Percentiles rank a stretch among this genome's conserved stretches.
Evolutionary conservation across 305 asterid genomes (phyloP).

Genomic region (Fraxinus latifolia): DNA sequence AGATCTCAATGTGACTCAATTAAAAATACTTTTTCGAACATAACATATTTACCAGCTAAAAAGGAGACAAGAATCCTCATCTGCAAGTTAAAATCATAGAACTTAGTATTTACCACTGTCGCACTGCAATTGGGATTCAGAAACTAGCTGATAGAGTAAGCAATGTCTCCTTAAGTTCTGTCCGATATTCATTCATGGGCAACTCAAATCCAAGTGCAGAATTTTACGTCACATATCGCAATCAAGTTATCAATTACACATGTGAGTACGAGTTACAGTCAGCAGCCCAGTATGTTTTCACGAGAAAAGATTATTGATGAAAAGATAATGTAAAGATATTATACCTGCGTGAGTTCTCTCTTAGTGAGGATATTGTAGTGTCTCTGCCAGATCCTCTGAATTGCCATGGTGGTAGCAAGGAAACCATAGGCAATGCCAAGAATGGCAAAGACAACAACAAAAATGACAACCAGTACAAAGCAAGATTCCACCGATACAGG

Average conservation of each 20-base stretch:
- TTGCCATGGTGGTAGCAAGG: constrained; percentile 55
- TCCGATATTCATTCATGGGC: background rate
- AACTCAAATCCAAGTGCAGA: background rate
- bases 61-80: background rate
- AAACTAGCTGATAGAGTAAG: background rate
- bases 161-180: background rate
- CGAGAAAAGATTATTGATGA: background rate
- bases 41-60: background rate
- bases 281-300: background rate
- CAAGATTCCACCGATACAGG: constrained; percentile 61
- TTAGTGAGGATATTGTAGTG: constrained; percentile 61
- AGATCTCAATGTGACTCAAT: background rate
- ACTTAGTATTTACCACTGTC: background rate
- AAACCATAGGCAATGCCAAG: constrained; percentile 60
- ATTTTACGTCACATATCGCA: background rate
- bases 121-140: background rate
- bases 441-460: constrained; percentile 50
- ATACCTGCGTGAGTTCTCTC: constrained; percentile 57
- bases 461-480: constrained; percentile 40
- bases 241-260: background rate
- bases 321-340: background rate
- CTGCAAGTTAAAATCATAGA: background rate
- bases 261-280: background rate
- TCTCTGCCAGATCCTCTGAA: constrained; percentile 67
- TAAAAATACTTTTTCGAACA: background rate